phyloP scores from a whole-genome alignment of 2,329 filamentous ascomycete genomes.

The Mariannaea elegans region DNA sequence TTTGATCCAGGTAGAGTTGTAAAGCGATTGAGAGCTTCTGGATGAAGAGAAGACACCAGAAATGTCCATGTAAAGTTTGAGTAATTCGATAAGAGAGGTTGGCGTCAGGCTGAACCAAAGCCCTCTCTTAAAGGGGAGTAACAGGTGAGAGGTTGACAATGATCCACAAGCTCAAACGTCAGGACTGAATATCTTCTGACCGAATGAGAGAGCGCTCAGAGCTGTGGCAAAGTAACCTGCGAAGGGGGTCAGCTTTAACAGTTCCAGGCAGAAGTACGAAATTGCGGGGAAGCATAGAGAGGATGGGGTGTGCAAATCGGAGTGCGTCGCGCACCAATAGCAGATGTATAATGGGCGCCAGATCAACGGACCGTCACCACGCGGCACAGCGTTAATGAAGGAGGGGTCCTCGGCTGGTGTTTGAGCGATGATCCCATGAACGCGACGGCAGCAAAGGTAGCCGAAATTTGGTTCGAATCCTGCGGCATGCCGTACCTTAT shows the following conservation, averaged over 20 bases:
- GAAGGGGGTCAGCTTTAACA: conserved; percentile 39
- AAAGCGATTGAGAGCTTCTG: neutral
- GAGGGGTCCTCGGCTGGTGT: conserved; percentile 3
- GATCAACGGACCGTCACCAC: conserved; percentile 31
- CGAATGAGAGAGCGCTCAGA: conserved; percentile 19
- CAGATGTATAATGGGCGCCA: conserved; percentile 27
- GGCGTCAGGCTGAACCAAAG: neutral
- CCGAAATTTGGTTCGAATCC: conserved; percentile 6
- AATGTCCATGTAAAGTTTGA: neutral
- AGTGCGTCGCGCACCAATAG: conserved; percentile 34
- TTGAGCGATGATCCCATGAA: conserved; percentile 5
- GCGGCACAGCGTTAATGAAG: conserved; percentile 13
- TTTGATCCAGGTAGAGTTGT: neutral
- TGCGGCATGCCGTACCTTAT: neutral
- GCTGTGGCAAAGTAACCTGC: conserved; percentile 30
- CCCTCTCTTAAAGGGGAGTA: neutral
- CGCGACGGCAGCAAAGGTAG: neutral
- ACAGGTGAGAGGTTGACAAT: neutral
- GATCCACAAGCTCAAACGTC: neutral
- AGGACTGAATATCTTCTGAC: conserved; percentile 20
- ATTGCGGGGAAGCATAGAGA: conserved; percentile 36
- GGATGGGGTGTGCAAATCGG: conserved; percentile 34
- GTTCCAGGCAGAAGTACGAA: conserved; percentile 32
- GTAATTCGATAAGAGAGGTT: neutral
- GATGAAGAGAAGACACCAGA: neutral